Percentiles rank a stretch among this genome's conserved stretches.
Conservation (phyloP, 305 asterid species). For the Fraxinus sp. region DNA sequence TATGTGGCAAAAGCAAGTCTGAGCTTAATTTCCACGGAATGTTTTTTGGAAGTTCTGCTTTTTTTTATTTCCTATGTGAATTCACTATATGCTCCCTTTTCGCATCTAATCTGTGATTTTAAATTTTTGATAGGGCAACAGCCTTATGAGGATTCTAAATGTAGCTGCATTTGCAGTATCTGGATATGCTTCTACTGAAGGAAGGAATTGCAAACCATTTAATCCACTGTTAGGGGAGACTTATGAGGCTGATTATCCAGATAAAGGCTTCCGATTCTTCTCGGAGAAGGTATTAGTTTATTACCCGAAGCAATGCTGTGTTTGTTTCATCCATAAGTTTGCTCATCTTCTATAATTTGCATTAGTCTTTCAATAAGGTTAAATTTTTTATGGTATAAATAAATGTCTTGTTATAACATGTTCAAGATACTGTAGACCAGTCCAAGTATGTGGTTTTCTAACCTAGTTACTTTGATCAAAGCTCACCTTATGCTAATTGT, state of each 20-base stretch:
- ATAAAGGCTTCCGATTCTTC: constrained; percentile 84
- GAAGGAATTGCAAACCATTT: constrained; percentile 94
- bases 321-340: not conserved
- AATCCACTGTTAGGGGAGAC: constrained; percentile 97
- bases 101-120: constrained; percentile 33
- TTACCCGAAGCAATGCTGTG: constrained; percentile 15
- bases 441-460: not conserved
- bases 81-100: constrained; percentile 13
- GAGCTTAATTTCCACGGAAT: not conserved
- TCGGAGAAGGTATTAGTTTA: constrained; percentile 75
- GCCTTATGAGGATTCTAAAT: constrained; percentile 90
- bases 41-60: not conserved
- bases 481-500: constrained; percentile 1
- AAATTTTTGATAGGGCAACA: constrained; percentile 62
- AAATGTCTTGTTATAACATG: not conserved
- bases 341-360: not conserved
- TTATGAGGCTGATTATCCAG: constrained; percentile 92
- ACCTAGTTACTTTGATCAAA: not conserved
- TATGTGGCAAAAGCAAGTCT: not conserved
- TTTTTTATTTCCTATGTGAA: not conserved
- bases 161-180: constrained; percentile 99
- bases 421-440: not conserved
- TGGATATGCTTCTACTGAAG: constrained; percentile 94
- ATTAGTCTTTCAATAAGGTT: not conserved
- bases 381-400: not conserved